These are phyloP conservation scores for Yamadazyma paraphyllophila DNA, from an alignment of 805 yeast genomes.

Conservation along the genomic window DNA sequence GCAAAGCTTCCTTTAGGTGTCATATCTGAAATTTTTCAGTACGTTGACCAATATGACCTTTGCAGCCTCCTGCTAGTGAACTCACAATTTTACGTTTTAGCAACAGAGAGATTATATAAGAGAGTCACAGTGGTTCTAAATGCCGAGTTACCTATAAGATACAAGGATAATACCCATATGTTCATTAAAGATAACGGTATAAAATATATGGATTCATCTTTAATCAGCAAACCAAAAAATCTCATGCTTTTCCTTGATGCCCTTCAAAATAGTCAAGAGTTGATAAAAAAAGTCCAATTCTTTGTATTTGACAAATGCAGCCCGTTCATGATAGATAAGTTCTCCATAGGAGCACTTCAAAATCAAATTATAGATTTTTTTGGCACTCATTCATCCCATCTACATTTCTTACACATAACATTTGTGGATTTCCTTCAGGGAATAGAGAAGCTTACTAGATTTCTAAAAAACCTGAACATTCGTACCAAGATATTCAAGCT, in stretches of 20 bases:
- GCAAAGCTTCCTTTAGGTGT: not conserved
- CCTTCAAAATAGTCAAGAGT: constrained; percentile 17
- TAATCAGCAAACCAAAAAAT: constrained; percentile 20
- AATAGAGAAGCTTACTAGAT: constrained; percentile 22
- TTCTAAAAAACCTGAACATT: constrained; percentile 22
- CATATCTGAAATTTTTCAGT: constrained; percentile 17
- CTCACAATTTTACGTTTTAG: constrained; percentile 19
- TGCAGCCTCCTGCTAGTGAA: constrained; percentile 24
- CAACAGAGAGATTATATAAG: constrained; percentile 25
- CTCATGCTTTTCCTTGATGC: constrained; percentile 20
- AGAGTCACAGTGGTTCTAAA: constrained; percentile 30
- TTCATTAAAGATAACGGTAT: constrained; percentile 29
- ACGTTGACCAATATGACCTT: constrained; percentile 33
- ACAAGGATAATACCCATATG: constrained; percentile 12
- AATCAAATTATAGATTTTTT: constrained; percentile 24
- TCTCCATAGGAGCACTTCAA: constrained; percentile 18
- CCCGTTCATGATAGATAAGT: constrained; percentile 2
- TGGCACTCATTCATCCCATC: constrained; percentile 21
- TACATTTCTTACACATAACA: constrained; percentile 32
- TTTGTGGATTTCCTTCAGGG: constrained; percentile 28
- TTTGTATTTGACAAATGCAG: constrained; percentile 36
- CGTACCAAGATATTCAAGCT: constrained; percentile 29
- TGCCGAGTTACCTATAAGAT: constrained; percentile 25
- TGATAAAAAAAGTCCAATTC: constrained; percentile 23
- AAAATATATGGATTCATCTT: constrained; percentile 29